Conservation (phyloP, 2,329 filamentous ascomycete species). For the Pseudogymnoascus sp. region DNA sequence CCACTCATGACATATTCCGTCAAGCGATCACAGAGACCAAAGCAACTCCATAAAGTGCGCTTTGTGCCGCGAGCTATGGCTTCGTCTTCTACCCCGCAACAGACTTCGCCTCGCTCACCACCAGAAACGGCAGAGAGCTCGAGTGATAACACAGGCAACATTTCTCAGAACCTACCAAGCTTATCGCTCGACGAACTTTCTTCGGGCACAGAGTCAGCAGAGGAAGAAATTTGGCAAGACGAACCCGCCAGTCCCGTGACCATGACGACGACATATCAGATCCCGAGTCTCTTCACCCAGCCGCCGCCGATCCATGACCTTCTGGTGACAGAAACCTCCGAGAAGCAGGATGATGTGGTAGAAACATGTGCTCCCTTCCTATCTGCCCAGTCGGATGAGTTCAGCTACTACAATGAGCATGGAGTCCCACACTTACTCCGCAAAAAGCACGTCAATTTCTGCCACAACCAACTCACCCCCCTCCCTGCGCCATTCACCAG, state of each 20-base stretch:
- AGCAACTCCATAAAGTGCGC: slow-evolving; percentile 20
- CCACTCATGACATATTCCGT: slow-evolving; percentile 25
- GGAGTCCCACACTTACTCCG: slow-evolving; percentile 70
- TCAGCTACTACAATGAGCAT: slow-evolving; percentile 52
- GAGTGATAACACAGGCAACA: not conserved
- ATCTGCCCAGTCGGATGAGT: slow-evolving; percentile 38
- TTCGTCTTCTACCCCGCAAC: not conserved
- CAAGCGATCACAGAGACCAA: slow-evolving; percentile 23
- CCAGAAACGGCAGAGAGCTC: not conserved
- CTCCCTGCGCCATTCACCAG: slow-evolving; percentile 64
- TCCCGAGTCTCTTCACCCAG: slow-evolving; percentile 50
- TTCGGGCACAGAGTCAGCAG: not conserved
- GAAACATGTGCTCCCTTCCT: slow-evolving; percentile 62
- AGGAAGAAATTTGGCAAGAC: slow-evolving; percentile 7
- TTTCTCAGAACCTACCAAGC: not conserved
- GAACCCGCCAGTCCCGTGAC: slow-evolving; percentile 6
- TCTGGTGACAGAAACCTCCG: slow-evolving; percentile 59
- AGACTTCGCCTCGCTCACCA: not conserved
- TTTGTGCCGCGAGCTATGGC: slow-evolving; percentile 23
- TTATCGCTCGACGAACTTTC: not conserved
- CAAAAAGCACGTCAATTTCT: slow-evolving; percentile 50
- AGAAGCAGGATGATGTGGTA: slow-evolving; percentile 59
- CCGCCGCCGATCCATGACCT: slow-evolving; percentile 56
- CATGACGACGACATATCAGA: slow-evolving; percentile 11
- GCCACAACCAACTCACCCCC: slow-evolving; percentile 47